Percentiles rank a stretch among this genome's conserved stretches.
phyloP scores from a whole-genome alignment of 2,329 filamentous ascomycete genomes.

The Fusarium secorum region DNA sequence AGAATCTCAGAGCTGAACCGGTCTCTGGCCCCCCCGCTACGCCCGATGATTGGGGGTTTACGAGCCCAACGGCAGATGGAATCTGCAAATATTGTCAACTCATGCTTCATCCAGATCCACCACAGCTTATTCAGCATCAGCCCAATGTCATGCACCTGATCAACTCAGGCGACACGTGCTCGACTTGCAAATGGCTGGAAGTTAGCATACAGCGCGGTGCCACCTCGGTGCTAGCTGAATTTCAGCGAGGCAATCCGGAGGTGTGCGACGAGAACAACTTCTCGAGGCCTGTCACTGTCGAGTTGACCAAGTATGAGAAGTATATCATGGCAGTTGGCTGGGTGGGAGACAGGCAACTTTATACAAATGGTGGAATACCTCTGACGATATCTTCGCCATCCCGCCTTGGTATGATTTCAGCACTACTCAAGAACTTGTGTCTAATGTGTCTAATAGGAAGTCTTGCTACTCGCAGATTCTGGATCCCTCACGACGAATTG shows the following conservation, averaged over 20 bases:
- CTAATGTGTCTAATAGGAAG: not conserved
- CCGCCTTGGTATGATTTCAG: not conserved
- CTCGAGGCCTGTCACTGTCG: not conserved
- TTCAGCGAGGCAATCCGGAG: not conserved
- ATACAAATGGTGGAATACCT: not conserved
- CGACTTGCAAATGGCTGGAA: slow-evolving; percentile 3
- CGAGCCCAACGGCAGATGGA: not conserved
- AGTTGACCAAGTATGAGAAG: not conserved
- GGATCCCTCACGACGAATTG: not conserved
- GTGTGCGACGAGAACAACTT: not conserved
- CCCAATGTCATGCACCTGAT: not conserved
- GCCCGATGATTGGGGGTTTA: slow-evolving; percentile 4
- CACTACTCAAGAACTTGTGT: accelerated
- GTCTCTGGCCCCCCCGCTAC: accelerated
- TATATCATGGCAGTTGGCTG: not conserved
- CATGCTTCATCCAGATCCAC: not conserved
- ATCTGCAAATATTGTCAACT: slow-evolving; percentile 12
- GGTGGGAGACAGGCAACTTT: not conserved
- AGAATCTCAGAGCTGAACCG: not conserved
- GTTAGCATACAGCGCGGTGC: not conserved
- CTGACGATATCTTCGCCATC: not conserved
- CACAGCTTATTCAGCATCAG: not conserved
- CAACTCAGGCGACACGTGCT: not conserved
- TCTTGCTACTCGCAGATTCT: not conserved
- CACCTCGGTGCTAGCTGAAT: not conserved